phyloP scores from a whole-genome alignment of 1,139 yeast genomes.

The Protomyces macrosporus region DNA sequence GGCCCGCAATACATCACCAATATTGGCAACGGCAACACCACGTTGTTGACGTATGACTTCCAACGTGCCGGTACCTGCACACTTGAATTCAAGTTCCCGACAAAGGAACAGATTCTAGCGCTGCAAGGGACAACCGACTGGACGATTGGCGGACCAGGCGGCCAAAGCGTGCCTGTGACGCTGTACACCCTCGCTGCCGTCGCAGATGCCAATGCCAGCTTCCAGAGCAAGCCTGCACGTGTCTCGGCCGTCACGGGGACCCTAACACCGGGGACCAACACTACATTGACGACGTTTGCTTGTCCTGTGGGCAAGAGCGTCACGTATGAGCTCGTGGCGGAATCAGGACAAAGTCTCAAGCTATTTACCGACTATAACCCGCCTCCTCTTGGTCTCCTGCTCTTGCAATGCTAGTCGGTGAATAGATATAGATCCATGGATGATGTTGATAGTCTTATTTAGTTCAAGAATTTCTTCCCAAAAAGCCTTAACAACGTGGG shows the following conservation, averaged over 20 bases:
- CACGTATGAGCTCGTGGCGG: conserved; percentile 16
- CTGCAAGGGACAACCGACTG: conserved; percentile 15
- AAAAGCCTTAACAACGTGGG: too few relatives aligned
- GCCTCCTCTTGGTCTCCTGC: conserved; percentile 1
- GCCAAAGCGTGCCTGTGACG: conserved; percentile 8
- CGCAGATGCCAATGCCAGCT: conserved; percentile 12
- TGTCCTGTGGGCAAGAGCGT: conserved; percentile 24
- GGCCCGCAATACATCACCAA: conserved; percentile 25
- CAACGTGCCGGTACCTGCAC: conserved; percentile 21
- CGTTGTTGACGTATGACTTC: conserved; percentile 18
- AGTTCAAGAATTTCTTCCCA: too few relatives aligned
- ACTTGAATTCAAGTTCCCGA: conserved; percentile 20
- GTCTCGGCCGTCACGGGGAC: conserved; percentile 5
- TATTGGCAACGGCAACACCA: conserved; percentile 23
- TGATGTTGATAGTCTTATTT: too few relatives aligned
- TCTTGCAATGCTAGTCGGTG: neutral
- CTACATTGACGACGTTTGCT: conserved; percentile 17
- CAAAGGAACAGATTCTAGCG: conserved; percentile 12
- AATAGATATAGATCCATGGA: neutral
- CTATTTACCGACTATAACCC: conserved; percentile 18
- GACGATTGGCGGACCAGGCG: neutral
- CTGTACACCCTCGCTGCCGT: conserved; percentile 15
- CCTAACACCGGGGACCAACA: conserved; percentile 15
- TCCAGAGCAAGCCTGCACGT: conserved; percentile 18
- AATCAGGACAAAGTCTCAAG: conserved; percentile 2